Evolutionary conservation across 1,284 basidiomycete genomes (phyloP).

Genomic region (Kwoniella shivajii): DNA sequence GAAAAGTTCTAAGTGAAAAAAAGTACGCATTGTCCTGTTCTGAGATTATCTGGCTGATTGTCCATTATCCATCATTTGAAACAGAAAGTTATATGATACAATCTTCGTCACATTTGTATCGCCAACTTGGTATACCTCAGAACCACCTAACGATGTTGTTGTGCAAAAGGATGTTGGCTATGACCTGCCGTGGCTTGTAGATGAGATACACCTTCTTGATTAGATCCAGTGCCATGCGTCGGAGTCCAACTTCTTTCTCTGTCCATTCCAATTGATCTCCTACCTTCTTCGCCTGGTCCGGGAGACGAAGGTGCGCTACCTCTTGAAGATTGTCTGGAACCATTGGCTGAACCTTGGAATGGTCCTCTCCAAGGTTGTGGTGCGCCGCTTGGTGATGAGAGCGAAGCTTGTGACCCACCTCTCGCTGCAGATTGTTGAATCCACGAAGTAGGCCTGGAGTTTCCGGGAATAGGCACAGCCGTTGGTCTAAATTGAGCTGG

Average conservation of each 20-base stretch:
- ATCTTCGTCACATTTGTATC: too few species aligned
- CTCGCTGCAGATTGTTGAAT: slow-evolving; percentile 20
- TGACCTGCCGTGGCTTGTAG: not conserved
- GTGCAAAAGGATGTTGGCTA: slow-evolving; percentile 4
- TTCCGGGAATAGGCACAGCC: slow-evolving; percentile 11
- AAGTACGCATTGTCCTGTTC: too few species aligned
- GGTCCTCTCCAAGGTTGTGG: slow-evolving; percentile 27
- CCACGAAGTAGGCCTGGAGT: slow-evolving; percentile 36
- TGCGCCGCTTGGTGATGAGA: not conserved
- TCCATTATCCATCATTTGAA: too few species aligned
- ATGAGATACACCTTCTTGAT: not conserved
- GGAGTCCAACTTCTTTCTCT: slow-evolving; percentile 45
- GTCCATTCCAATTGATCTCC: slow-evolving; percentile 41
- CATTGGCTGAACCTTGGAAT: slow-evolving; percentile 44
- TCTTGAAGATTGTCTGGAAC: slow-evolving; percentile 53
- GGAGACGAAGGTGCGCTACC: slow-evolving; percentile 48
- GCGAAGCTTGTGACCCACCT: slow-evolving; percentile 1
- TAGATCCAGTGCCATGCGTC: slow-evolving; percentile 2
- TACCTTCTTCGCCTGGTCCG: slow-evolving; percentile 32
- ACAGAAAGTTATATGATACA: too few species aligned
- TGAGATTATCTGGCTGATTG: too few species aligned
- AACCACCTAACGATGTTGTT: not conserved
- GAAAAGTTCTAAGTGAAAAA: too few species aligned
- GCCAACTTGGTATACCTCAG: not conserved
- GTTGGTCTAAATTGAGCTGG: slow-evolving; percentile 10